Percentiles rank a stretch among this genome's conserved stretches.
Conservation (phyloP, 78 protist species). For the Guillardia theta region DNA sequence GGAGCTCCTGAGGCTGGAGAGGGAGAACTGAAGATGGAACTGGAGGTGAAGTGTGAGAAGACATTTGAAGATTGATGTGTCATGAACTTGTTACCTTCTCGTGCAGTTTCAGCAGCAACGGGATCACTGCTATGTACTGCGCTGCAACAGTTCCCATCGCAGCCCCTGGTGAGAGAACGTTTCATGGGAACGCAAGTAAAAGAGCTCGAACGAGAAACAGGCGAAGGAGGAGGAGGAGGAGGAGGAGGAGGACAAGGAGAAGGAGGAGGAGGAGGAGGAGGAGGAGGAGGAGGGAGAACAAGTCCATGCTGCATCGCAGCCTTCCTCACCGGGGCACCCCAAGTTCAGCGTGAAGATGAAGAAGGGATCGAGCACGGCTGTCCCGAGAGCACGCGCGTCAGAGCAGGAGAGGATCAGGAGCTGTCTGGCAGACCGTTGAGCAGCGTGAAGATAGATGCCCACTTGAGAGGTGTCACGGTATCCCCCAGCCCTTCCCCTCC, state of each 20-base stretch:
- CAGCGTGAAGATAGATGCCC: neutral
- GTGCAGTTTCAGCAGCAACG: neutral
- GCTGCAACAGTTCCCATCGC: conserved; percentile 1
- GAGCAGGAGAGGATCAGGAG: neutral
- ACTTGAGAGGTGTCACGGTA: neutral
- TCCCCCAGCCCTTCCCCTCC: conserved; percentile 38
- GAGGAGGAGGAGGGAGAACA: neutral
- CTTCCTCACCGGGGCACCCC: conserved; percentile 40
- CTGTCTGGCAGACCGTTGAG: neutral
- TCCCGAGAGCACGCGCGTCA: neutral
- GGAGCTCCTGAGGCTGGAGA: too few relatives aligned
- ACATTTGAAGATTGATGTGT: too few relatives aligned
- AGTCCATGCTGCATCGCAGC: too few relatives aligned
- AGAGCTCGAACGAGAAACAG: too few relatives aligned
- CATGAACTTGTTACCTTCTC: too few relatives aligned
- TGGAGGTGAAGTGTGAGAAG: too few relatives aligned
- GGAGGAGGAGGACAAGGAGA: too few relatives aligned
- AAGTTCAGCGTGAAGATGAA: neutral
- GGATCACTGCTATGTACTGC: neutral
- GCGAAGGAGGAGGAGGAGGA: too few relatives aligned
- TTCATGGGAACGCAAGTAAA: too few relatives aligned
- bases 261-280: neutral
- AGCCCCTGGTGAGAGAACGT: too few relatives aligned
- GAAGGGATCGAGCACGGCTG: neutral
- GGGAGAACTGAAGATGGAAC: too few relatives aligned